Evolutionary conservation across 2,329 filamentous ascomycete genomes (phyloP), one percentile per base, ranked within the genome.

Genomic region (Epicoccum sorghinum): DNA sequence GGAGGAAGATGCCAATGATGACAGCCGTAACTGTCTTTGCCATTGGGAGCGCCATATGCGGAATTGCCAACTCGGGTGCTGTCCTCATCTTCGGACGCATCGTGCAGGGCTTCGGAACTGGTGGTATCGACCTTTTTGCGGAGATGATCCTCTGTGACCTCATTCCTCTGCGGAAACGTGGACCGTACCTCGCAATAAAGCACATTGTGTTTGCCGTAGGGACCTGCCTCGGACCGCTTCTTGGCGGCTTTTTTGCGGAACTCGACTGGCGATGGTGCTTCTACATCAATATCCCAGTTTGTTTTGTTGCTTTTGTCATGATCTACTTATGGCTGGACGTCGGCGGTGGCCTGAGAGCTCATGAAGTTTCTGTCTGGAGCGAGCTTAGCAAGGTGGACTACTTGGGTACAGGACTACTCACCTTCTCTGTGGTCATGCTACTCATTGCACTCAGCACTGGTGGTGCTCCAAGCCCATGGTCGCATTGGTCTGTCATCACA

Each of bases 21-120:
- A 25, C 57, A 4, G 63, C 78, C 3, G 75, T 83, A 1, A 71
- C 67, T 9, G 55, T 83, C 1, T 85, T 85, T 54, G 74, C 73
- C 0, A 59, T 86, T 0, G 84, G 84, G 0, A 83, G 82, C 50
- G 80, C 77, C 0, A 72, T 87, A 3, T 78, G 74, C 37, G 84
- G 82, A 0, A 78, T 77, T 0, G 79, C 84, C 0, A 73, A 62
- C 0, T 78, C 59, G 7, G 73, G 71, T 0, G 63, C 59, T 0
- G 78, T 80, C 64, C 71, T 89, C 2, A 83, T 88, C 12, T 77
- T 75, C 56, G 83, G 82, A n/a, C 77, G 84, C 0, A 77, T 77
- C 0, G 67, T 87, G 1, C 83, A 87, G 51, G 85, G 85, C 0
- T 62, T 81, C 2, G 81, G 80, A 0, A 76, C 70, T 1, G 80